A percentile compares a stretch with the other conserved stretches of the same genome.
These are phyloP conservation scores for Pseudogymnoascus sp. DNA, from an alignment of 2,329 filamentous ascomycete genomes.

Conservation along the genomic window DNA sequence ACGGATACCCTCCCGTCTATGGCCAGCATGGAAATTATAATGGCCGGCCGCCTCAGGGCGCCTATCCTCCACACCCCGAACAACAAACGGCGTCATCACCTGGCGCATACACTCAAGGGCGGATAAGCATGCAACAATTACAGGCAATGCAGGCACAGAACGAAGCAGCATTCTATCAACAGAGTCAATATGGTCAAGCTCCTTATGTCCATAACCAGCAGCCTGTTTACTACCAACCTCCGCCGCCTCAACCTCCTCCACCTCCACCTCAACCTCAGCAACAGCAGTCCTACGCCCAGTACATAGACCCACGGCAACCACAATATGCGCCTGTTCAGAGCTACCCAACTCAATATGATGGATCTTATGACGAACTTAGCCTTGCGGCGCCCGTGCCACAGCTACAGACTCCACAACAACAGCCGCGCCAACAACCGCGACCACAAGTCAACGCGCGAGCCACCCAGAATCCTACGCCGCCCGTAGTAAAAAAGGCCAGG, in stretches of 20 bases:
- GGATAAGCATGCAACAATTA: constrained; percentile 15
- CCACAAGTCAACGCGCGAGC: neutral
- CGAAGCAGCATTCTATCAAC: constrained; percentile 11
- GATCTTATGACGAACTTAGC: constrained; percentile 4
- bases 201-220: constrained; percentile 17
- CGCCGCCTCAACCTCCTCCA: constrained; percentile 28
- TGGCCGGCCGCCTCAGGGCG: constrained; percentile 2
- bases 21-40: constrained; percentile 1
- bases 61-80: constrained; percentile 10
- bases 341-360: constrained; percentile 8
- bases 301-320: constrained; percentile 23
- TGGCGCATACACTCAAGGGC: constrained; percentile 10
- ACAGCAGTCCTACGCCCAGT: constrained; percentile 27
- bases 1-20: constrained; percentile 15
- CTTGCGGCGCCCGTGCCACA: neutral
- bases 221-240: constrained; percentile 23
- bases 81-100: constrained; percentile 8
- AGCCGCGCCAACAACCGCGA: constrained; percentile 13
- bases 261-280: constrained; percentile 28
- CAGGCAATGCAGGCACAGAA: constrained; percentile 13
- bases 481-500: neutral
- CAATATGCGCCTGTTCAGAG: constrained; percentile 7
- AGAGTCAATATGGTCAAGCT: constrained; percentile 21
- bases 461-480: neutral
- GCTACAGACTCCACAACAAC: constrained; percentile 11